Percentiles rank a stretch among this genome's conserved stretches.
Evolutionary conservation across 2,329 filamentous ascomycete species (phyloP).

Genomic region (Xylariaceae sp.): DNA sequence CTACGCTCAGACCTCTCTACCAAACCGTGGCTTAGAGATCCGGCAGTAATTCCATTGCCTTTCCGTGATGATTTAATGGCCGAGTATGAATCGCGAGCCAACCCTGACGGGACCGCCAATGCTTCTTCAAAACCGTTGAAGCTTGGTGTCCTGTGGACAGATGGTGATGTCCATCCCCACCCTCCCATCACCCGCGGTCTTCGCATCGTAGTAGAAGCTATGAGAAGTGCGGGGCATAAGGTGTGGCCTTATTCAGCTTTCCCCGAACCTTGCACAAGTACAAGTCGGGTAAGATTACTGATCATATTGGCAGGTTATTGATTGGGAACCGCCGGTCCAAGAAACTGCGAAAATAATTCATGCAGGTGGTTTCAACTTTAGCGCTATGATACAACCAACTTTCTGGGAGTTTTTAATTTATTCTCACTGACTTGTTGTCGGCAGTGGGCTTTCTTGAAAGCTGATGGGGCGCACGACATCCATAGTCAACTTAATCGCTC

Average conservation of each 20-base stretch:
- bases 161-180: slow-evolving; percentile 54
- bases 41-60: slow-evolving; percentile 67
- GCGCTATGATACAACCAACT: neutral
- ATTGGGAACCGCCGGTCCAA: slow-evolving; percentile 63
- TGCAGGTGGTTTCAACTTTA: slow-evolving; percentile 35
- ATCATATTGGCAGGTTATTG: slow-evolving; percentile 42
- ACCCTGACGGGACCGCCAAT: slow-evolving; percentile 5
- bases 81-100: slow-evolving; percentile 13
- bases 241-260: slow-evolving; percentile 35
- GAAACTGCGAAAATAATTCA: slow-evolving; percentile 45
- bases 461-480: slow-evolving; percentile 45
- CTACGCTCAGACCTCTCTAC: slow-evolving; percentile 48
- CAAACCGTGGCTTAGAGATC: slow-evolving; percentile 70
- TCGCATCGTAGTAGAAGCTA: slow-evolving; percentile 53
- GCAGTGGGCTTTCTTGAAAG: slow-evolving; percentile 38
- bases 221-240: slow-evolving; percentile 60
- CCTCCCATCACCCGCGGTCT: slow-evolving; percentile 64
- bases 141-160: slow-evolving; percentile 60
- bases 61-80: slow-evolving; percentile 60
- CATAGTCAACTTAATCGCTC: slow-evolving; percentile 46
- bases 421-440: neutral
- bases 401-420: neutral
- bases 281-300: neutral
- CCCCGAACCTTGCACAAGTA: neutral
- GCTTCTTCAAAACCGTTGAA: slow-evolving; percentile 45